Conservation (phyloP, 2,329 filamentous ascomycete genomes). For the Colletotrichum sp. region DNA sequence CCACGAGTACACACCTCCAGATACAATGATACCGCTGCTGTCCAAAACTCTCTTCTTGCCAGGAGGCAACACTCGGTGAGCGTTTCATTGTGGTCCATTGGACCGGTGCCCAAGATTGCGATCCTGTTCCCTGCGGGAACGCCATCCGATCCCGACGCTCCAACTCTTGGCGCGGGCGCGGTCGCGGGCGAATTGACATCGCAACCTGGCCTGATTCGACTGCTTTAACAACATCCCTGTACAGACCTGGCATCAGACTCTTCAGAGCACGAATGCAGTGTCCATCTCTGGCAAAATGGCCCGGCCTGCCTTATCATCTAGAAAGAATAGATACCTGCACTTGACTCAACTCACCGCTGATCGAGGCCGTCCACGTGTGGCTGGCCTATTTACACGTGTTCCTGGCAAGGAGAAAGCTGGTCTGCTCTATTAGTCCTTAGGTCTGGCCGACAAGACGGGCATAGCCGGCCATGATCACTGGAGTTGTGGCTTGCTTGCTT, state of each 20-base stretch:
- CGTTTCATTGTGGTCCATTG: not conserved
- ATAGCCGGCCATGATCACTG: not conserved
- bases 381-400: not conserved
- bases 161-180: not conserved
- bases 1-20: not conserved
- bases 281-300: not conserved
- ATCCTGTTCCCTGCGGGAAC: not conserved
- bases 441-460: not conserved
- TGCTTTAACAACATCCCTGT: not conserved
- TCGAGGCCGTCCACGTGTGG: not conserved
- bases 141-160: not conserved
- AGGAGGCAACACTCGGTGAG: not conserved
- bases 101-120: not conserved
- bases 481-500: not conserved
- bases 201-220: not conserved
- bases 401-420: not conserved
- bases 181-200: not conserved
- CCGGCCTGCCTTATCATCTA: not conserved
- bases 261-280: not conserved
- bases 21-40: not conserved
- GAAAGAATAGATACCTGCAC: not conserved
- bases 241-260: not conserved
- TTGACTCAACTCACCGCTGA: slow-evolving; percentile 4
- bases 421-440: not conserved
- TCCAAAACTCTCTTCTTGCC: not conserved